phyloP scores from a whole-genome alignment of 805 yeast genomes.

The Lipomyces yamanashiensis region DNA sequence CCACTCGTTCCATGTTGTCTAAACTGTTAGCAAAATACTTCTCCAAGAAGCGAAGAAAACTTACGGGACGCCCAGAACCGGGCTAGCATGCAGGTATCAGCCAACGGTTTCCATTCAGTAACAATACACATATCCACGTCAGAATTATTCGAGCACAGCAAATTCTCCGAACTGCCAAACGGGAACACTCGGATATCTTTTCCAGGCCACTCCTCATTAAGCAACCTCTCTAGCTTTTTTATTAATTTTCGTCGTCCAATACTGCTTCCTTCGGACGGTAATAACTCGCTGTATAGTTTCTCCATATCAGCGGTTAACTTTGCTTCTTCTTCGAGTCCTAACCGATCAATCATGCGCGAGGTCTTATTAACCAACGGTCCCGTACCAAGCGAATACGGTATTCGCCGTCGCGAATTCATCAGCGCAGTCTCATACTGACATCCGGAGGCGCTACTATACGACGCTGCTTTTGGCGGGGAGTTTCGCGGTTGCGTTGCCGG shows the following conservation, averaged over 20 bases:
- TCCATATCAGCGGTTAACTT: constrained; percentile 29
- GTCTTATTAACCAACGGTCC: constrained; percentile 24
- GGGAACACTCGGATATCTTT: constrained; percentile 28
- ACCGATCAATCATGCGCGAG: constrained; percentile 15
- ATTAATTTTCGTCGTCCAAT: constrained; percentile 26
- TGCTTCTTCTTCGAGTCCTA: constrained; percentile 21
- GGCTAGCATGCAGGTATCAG: constrained; percentile 36
- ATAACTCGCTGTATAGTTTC: constrained; percentile 19
- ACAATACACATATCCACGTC: constrained; percentile 40
- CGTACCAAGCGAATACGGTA: constrained; percentile 38
- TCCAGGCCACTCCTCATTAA: constrained; percentile 37
- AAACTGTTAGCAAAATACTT: neutral
- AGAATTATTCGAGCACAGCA: constrained; percentile 35
- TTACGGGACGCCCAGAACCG: constrained; percentile 33
- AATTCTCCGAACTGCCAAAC: constrained; percentile 39
- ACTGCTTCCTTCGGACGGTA: constrained; percentile 30
- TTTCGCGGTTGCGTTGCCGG: neutral
- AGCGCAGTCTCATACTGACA: constrained; percentile 35
- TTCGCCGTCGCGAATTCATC: constrained; percentile 35
- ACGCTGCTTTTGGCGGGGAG: constrained; percentile 6
- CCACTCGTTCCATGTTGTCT: constrained; percentile 37
- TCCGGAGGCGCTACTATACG: neutral
- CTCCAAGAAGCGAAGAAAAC: constrained; percentile 6
- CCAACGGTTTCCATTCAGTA: constrained; percentile 29
- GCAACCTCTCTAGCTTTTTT: constrained; percentile 30